Evolutionary conservation across 2,329 filamentous ascomycete species (phyloP), one percentile per base, ranked within the genome.

Genomic region (Aspergillus fumigatiaffinis): DNA sequence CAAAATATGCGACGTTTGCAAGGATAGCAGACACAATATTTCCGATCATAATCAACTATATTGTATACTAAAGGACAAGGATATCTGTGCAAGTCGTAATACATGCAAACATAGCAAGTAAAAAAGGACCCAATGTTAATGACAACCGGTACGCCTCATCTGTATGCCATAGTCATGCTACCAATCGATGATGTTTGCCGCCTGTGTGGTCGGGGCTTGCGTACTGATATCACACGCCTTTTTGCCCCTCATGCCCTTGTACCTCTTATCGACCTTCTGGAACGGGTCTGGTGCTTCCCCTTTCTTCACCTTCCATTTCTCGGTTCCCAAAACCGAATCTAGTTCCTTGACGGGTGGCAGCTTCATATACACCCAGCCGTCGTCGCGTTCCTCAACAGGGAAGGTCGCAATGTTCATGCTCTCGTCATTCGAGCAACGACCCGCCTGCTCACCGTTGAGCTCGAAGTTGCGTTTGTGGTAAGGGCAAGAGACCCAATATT

Each of bases 381-480:
- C 91, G 0, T 80, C 81, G 10, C 91, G 79, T 70, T 88, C 88
- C 73, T 96, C 89, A 4, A 85, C 86, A 0, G 84, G 83, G 72
- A 96, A 96, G 0, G 88, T 92, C 3, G 91, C 91, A 66, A 96
- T 92, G 64, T 87, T 91, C 62, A 94, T 81, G 21, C 80, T 80
- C 35, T 83, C 80, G 72, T 96, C 91, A 69, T 88, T 93, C 53
- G 82, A 84, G 75, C 92, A 95, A 20, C 83, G 80, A 1, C 91
- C 91, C 0, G 84, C 82, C 52, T 85, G 77, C 29, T 81, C 78
- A 46, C 86, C 87, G 42, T 80, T 81, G 47, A 96, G 84, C 69
- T 91, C 86, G 72, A 89, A 96, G 77, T 96, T 96, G 63, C 91
- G 86, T 79, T 96, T 96, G 79, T 96, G 92, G 73, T 88, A 86